Base-by-base conservation (phyloP, 495 filamentous ascomycete genomes). In the Aspergillus incahuasiensis region DNA sequence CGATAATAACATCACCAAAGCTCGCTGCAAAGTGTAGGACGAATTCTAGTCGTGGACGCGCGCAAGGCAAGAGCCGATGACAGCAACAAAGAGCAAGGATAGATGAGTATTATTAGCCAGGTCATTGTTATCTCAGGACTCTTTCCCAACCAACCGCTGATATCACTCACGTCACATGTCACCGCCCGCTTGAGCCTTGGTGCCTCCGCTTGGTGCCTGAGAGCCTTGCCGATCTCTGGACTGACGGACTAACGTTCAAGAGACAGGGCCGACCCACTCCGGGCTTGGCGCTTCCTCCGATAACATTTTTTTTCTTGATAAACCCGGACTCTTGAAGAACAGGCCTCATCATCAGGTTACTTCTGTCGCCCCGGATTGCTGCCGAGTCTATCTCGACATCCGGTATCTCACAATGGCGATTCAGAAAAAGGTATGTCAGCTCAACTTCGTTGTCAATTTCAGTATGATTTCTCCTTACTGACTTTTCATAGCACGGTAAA, bases 381-480 rank as follows among this genome's bases (percentile, higher is more conserved):
- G 61, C 54, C 55, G 49, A 71, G 70, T 24, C 24, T 47, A 18
- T 39, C 56, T 67, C 53, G 56, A 63, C 64, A 56, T 42, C 52
- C 57, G 52, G 44, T 57, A 34, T 40, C 35, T 60, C 50, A 68
- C 64, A 62, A 98, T 98, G 94, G 92, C 88, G 63, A 92, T 97
- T 62, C 94, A 97, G 68, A 98, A 98, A 80, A 98, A 98, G 79
- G 85, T 85, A 56, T 51, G 64, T 41, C 40, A 22, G 2, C 11
- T 42, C 15, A 7, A 11, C 30, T 13, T 20, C 18, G 32, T n/a
- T 9, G 5, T 30, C 25, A 48, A 28, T 24, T n/a, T 55, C 13
- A 8, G 6, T 25, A 38, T 4, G 30, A 28, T 16, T 28, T 1
- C 22, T 52, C 40, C 39, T 9, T 67, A 63, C 62, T 72, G 34